Evolutionary conservation across 192 early-diverging fungal genomes (phyloP).

Genomic region (Rhizophagus clarus): DNA sequence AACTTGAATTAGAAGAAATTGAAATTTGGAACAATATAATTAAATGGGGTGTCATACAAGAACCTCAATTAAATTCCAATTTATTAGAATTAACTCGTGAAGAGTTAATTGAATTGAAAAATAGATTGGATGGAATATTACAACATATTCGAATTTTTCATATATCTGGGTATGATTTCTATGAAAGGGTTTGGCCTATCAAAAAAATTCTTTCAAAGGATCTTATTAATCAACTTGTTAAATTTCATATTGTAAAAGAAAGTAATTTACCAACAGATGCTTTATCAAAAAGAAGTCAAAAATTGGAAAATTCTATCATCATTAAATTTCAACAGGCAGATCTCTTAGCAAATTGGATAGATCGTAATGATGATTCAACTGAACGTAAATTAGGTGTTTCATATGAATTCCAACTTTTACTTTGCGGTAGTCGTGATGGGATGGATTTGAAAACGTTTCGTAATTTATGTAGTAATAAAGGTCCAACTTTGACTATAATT

Average conservation of each 20-base stretch:
- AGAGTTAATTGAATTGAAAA: background rate
- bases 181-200: background rate
- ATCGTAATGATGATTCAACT: background rate
- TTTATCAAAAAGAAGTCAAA: no score
- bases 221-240: background rate
- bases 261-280: background rate
- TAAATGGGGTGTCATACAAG: background rate
- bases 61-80: background rate
- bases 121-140: background rate
- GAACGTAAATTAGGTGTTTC: no score
- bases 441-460: background rate
- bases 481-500: background rate
- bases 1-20: background rate
- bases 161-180: background rate
- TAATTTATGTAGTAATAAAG: background rate
- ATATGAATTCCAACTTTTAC: background rate
- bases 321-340: background rate
- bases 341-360: background rate
- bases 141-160: background rate
- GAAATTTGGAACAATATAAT: constrained; percentile 4
- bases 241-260: background rate
- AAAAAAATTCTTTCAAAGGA: background rate
- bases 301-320: background rate
- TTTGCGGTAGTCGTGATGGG: background rate
- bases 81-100: background rate